Evolutionary conservation across 2,329 filamentous ascomycete species (phyloP).

Genomic region (Aureobasidium vineae): DNA sequence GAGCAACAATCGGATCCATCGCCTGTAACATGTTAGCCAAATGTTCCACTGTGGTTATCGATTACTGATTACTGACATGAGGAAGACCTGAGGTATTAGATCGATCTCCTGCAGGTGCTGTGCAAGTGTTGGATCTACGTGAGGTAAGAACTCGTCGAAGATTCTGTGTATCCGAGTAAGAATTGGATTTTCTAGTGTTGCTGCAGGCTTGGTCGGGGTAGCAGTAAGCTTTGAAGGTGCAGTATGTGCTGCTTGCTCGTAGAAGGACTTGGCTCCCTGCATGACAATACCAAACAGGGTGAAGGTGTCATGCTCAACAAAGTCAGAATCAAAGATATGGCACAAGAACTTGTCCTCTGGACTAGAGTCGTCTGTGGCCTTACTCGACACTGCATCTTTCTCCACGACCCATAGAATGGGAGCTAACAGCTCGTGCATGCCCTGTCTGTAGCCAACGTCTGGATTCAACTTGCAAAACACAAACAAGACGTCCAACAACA

Average conservation of each 20-base stretch:
- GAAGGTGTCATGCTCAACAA: conserved; percentile 88
- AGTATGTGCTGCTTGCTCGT: conserved; percentile 60
- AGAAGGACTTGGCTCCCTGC: conserved; percentile 82
- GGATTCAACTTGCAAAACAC: conserved; percentile 93
- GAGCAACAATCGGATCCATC: conserved; percentile 92
- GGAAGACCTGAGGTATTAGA: conserved; percentile 91
- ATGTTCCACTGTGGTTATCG: not conserved
- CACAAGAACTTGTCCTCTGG: conserved; percentile 56
- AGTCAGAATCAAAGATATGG: conserved; percentile 67
- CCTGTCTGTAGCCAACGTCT: conserved; percentile 87
- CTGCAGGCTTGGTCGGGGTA: conserved; percentile 44
- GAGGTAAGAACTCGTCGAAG: conserved; percentile 75
- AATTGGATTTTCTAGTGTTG: conserved; percentile 62
- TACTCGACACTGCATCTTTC: conserved; percentile 64
- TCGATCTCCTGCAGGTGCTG: conserved; percentile 78
- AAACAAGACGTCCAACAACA: conserved; percentile 86
- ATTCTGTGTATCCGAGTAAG: conserved; percentile 83
- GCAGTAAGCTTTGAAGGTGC: conserved; percentile 29
- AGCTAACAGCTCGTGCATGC: conserved; percentile 95
- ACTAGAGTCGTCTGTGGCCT: not conserved
- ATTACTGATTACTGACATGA: conserved; percentile 67
- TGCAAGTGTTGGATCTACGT: conserved; percentile 79
- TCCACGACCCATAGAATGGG: conserved; percentile 83
- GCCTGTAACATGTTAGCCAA: conserved; percentile 52
- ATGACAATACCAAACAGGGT: conserved; percentile 82